Conservation (phyloP, 352 stramenopile species). For the Pythium periplocum region DNA sequence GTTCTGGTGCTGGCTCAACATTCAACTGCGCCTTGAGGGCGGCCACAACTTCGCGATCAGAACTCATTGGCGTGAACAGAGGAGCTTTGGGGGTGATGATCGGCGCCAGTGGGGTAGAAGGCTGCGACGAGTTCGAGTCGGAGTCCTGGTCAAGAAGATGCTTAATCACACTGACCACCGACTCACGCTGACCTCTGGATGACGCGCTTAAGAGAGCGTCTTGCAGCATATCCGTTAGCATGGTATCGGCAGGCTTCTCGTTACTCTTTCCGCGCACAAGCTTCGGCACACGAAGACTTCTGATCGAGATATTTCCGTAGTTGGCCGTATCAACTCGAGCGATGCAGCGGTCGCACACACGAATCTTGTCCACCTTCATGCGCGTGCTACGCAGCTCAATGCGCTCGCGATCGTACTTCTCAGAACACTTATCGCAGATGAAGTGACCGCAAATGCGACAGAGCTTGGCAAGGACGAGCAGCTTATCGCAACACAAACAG, state of each 20-base stretch:
- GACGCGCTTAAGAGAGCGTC: constrained; percentile 28
- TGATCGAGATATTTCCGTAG: constrained; percentile 33
- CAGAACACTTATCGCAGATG: constrained; percentile 47
- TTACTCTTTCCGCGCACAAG: constrained; percentile 20
- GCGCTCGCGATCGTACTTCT: constrained; percentile 27
- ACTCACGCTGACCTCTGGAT: constrained; percentile 24
- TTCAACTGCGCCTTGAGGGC: background rate
- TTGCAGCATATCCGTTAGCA: constrained; percentile 33
- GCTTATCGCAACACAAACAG: constrained; percentile 56
- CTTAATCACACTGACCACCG: constrained; percentile 48
- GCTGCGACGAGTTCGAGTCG: background rate
- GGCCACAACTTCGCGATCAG: background rate
- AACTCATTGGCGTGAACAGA: background rate
- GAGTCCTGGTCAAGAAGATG: constrained; percentile 42
- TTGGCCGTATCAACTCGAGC: constrained; percentile 46
- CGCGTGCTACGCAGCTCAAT: constrained; percentile 1
- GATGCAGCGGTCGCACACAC: constrained; percentile 52
- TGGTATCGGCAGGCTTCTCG: constrained; percentile 15
- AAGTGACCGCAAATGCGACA: constrained; percentile 58
- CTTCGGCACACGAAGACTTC: constrained; percentile 16
- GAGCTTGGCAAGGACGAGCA: constrained; percentile 34
- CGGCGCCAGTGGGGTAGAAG: background rate
- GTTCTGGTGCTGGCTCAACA: constrained; percentile 23
- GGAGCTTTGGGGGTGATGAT: background rate
- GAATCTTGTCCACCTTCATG: constrained; percentile 21